phyloP scores from a whole-genome alignment of 2,329 filamentous ascomycete species.

The Aspergillus piperis region DNA sequence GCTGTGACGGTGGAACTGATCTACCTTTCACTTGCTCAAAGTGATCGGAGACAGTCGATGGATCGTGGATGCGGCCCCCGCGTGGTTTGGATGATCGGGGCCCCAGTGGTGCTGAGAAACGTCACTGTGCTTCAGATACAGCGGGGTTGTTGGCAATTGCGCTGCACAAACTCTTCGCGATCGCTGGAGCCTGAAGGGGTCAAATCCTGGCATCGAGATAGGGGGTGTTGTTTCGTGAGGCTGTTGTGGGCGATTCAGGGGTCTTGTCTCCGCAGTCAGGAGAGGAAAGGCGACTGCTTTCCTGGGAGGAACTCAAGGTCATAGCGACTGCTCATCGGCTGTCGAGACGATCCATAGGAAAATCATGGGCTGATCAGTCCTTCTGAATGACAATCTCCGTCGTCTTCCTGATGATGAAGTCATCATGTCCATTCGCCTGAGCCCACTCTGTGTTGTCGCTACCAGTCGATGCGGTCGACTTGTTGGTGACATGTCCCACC shows the following conservation, averaged over 20 bases:
- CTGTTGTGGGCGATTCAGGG: not conserved
- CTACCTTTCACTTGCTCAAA: not conserved
- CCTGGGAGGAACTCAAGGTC: not conserved
- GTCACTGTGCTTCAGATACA: not conserved
- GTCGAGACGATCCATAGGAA: not conserved
- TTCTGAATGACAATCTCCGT: conserved; percentile 6
- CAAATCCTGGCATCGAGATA: no score
- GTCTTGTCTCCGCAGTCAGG: not conserved
- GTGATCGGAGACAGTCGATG: not conserved
- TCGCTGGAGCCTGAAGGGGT: not conserved
- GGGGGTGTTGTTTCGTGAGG: not conserved
- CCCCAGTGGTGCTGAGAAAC: not conserved
- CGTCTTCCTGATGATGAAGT: not conserved
- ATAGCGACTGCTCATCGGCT: not conserved
- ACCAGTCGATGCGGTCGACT: not conserved
- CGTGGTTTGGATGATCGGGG: not conserved
- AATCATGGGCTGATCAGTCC: not conserved
- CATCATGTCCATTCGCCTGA: not conserved
- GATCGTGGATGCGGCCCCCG: not conserved
- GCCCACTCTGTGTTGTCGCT: not conserved
- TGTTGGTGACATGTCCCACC: not conserved
- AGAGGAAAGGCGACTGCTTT: no score
- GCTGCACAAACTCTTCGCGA: not conserved
- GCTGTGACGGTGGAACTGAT: not conserved
- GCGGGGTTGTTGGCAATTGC: not conserved